A percentile compares a stretch with the other conserved stretches of the same genome.
These are phyloP conservation scores for Tylopilus intermedius DNA, from an alignment of 768 basidiomycete genomes.

Conservation along the genomic window DNA sequence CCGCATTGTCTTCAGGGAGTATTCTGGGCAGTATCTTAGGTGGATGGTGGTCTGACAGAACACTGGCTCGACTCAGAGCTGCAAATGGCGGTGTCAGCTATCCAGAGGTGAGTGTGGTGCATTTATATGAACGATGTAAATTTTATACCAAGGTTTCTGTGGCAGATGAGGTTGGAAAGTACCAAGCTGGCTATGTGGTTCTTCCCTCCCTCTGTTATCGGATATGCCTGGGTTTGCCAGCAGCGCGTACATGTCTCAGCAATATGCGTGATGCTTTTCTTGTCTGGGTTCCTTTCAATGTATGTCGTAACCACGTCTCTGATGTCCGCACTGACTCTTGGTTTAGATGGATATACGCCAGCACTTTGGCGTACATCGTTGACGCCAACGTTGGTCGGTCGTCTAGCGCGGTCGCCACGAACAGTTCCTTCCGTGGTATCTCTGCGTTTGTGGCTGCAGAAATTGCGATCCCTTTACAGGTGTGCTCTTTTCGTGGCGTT, in stretches of 20 bases:
- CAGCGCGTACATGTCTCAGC: slow-evolving; percentile 61
- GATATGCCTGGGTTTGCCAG: slow-evolving; percentile 74
- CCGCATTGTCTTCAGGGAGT: slow-evolving; percentile 31
- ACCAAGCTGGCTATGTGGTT: slow-evolving; percentile 50
- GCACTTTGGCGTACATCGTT: slow-evolving; percentile 79
- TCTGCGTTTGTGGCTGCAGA: slow-evolving; percentile 68
- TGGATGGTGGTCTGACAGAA: slow-evolving; percentile 55
- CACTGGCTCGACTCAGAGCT: slow-evolving; percentile 42
- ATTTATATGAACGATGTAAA: not conserved
- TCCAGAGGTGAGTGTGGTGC: slow-evolving; percentile 55
- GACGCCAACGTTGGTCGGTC: slow-evolving; percentile 83
- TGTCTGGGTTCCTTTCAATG: slow-evolving; percentile 71
- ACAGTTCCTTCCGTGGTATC: slow-evolving; percentile 69
- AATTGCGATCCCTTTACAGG: slow-evolving; percentile 70
- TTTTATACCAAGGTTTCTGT: not conserved
- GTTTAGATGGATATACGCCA: slow-evolving; percentile 57
- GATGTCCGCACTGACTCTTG: not conserved
- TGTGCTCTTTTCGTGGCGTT: not conserved
- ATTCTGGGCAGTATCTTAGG: slow-evolving; percentile 54
- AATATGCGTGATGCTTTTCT: slow-evolving; percentile 70
- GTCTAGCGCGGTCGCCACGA: slow-evolving; percentile 70
- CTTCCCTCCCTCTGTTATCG: slow-evolving; percentile 56
- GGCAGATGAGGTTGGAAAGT: slow-evolving; percentile 70
- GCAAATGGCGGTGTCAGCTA: slow-evolving; percentile 45
- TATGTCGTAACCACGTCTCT: slow-evolving; percentile 30